A percentile compares a stretch with the other conserved stretches of the same genome.
phyloP scores from a whole-genome alignment of 495 filamentous ascomycete genomes.

The Lasiosphaeriaceae sp. region DNA sequence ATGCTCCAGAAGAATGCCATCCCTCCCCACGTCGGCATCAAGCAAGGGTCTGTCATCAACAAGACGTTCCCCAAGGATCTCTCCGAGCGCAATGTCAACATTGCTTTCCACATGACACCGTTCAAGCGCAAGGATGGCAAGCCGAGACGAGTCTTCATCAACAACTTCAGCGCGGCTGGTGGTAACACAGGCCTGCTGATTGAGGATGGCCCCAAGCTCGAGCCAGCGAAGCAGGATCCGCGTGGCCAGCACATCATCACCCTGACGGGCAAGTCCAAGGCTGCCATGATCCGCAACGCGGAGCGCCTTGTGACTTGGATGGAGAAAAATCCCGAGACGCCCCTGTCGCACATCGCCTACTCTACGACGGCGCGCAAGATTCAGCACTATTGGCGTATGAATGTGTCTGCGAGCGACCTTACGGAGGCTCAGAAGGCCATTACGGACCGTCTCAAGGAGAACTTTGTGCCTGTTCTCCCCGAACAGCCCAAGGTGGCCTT shows the following conservation, averaged over 20 bases:
- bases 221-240: constrained; percentile 35
- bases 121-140: constrained; percentile 60
- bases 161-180: constrained; percentile 68
- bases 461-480: constrained; percentile 42
- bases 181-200: constrained; percentile 62
- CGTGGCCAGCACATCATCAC: constrained; percentile 53
- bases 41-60: constrained; percentile 65
- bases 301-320: constrained; percentile 51
- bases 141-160: constrained; percentile 58
- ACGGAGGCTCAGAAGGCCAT: constrained; percentile 39
- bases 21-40: constrained; percentile 85
- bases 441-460: constrained; percentile 39
- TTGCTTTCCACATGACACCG: constrained; percentile 54
- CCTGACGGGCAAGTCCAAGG: constrained; percentile 56
- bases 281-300: constrained; percentile 50
- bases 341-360: constrained; percentile 63
- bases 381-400: constrained; percentile 73
- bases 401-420: constrained; percentile 53
- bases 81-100: constrained; percentile 68
- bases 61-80: constrained; percentile 75
- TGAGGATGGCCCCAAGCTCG: constrained; percentile 49
- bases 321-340: constrained; percentile 45
- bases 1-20: constrained; percentile 85
- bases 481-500: constrained; percentile 58
- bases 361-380: constrained; percentile 80